Evolutionary conservation across 352 stramenopile species (phyloP), one percentile per base, ranked within the genome.

Genomic region (Phytophthora foliorum): DNA sequence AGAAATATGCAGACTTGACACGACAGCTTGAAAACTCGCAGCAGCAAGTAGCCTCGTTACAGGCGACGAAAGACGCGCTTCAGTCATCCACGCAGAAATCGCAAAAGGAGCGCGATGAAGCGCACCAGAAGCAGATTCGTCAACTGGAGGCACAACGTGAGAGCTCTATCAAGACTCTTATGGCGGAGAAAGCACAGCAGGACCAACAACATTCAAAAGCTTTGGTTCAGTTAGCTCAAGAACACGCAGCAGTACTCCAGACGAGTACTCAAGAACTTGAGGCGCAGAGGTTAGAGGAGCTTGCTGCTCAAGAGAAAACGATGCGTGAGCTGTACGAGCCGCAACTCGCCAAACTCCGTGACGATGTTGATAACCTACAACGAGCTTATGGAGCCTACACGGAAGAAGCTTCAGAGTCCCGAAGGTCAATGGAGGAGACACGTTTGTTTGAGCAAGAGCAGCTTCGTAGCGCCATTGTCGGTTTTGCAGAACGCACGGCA

Each of bases 61-160:
- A 77, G 19, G 19, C 56, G 1, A 61, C 81, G 29, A 77, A 79
- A 29, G 77, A 85, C 1, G 52, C 55, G 17, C 65, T 78, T 21
- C 57, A 74, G 19, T 80, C 64, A n/a, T 24, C 67, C 2, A 55
- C 59, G 1, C 64, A 75, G 10, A 77, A 82, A n/a, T 53, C 49
- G 0, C 74, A 83, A 44, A 81, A 85, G 32, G 76, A 90, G 13
- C 74, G 75, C 25, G 77, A 90, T 31, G 70, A 82, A 25, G 45
- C 64, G 22, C 57, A 81, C 10, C 54, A 75, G 19, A 85, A 76
- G 29, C 71, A 81, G 52, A 29, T 89, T 19, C 63, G 79, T 41
- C 77, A 75, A 4, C 52, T 86, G 0, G 52, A 69, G 9, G 27
- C 29, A 6, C 64, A 85, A 46, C 54, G 67, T 13, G 81, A 84